Evolutionary conservation across 352 stramenopile genomes (phyloP).

Genomic region (Albugo candida): DNA sequence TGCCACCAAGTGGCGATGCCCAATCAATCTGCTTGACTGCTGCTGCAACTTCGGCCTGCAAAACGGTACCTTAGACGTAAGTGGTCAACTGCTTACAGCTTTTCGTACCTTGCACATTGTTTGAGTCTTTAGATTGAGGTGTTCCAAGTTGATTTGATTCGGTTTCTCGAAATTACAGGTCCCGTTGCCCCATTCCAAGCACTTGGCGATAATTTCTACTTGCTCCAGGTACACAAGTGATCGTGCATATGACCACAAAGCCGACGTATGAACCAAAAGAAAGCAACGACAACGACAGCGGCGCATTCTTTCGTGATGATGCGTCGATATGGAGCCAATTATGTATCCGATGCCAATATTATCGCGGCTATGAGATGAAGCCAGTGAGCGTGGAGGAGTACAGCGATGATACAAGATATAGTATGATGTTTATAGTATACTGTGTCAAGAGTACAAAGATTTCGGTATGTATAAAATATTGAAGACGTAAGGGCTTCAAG

Average conservation of each 20-base stretch:
- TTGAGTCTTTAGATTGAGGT: constrained; percentile 27
- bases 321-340: no score
- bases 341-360: no score
- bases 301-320: no score
- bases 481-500: no score
- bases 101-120: constrained; percentile 58
- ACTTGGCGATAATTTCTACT: constrained; percentile 35
- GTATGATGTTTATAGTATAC: no score
- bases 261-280: neutral
- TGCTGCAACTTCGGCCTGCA: constrained; percentile 44
- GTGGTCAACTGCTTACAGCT: no score
- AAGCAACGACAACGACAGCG: neutral
- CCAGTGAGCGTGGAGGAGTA: no score
- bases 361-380: no score
- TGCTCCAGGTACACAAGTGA: constrained; percentile 24
- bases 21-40: constrained; percentile 75
- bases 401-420: no score
- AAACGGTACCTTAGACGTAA: no score
- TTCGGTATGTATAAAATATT: no score
- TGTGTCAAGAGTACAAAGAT: no score
- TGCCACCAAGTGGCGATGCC: constrained; percentile 24
- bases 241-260: neutral
- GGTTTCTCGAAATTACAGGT: constrained; percentile 29
- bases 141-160: constrained; percentile 22
- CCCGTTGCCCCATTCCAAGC: constrained; percentile 24